Percentiles rank a stretch among this genome's conserved stretches.
Evolutionary conservation across 2,329 filamentous ascomycete genomes (phyloP).

Genomic region (Beauveria sp.): DNA sequence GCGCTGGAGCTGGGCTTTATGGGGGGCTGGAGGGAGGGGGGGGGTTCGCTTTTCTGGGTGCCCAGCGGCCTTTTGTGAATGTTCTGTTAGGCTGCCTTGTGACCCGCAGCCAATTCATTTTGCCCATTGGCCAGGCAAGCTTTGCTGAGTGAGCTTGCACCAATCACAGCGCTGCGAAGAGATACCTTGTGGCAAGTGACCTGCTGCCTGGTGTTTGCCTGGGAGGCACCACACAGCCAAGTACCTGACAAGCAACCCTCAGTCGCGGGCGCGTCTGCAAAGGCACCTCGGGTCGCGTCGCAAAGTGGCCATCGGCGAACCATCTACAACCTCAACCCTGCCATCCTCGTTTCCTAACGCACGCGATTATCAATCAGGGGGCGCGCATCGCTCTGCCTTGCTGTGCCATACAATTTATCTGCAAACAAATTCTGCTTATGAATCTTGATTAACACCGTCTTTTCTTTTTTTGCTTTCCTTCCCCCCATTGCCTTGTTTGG

Average conservation of each 20-base stretch:
- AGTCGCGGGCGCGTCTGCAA: conserved; percentile 17
- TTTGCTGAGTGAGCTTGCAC: conserved; percentile 20
- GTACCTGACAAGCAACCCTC: background rate
- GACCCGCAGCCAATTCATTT: conserved; percentile 20
- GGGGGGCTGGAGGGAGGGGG: background rate
- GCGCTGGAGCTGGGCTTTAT: background rate
- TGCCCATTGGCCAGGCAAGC: conserved; percentile 23
- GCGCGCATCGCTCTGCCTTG: background rate
- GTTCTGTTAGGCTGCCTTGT: background rate
- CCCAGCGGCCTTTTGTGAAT: conserved; percentile 13
- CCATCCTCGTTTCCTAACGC: background rate
- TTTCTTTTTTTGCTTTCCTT: background rate
- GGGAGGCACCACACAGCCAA: conserved; percentile 15
- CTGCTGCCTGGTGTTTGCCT: conserved; percentile 23
- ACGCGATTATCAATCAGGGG: background rate
- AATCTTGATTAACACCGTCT: background rate
- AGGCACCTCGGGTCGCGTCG: conserved; percentile 19
- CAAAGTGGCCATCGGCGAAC: conserved; percentile 10
- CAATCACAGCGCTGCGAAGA: conserved; percentile 20
- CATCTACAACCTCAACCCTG: background rate
- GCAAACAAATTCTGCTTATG: background rate
- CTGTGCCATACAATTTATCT: conserved; percentile 5
- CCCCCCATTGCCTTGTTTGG: background rate
- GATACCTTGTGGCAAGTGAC: conserved; percentile 21
- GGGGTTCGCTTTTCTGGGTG: conserved; percentile 4